phyloP scores from a whole-genome alignment of 768 basidiomycete genomes.

The Amyloporia xantha region DNA sequence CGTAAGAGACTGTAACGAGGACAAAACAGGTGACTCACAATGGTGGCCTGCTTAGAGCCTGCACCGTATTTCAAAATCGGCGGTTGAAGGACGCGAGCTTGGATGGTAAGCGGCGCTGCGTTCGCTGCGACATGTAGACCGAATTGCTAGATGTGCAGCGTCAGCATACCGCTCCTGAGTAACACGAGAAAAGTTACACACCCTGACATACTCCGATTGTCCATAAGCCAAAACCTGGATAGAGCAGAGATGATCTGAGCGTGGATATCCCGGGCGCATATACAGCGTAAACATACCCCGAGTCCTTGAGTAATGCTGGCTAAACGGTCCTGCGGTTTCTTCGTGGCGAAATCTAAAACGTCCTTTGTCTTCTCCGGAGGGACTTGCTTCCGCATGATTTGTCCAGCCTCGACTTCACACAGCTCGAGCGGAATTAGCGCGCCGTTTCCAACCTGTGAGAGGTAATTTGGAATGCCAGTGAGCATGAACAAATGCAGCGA shows the following conservation, averaged over 20 bases:
- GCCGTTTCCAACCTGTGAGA: slow-evolving; percentile 45
- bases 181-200: slow-evolving; percentile 3
- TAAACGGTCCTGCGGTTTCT: slow-evolving; percentile 52
- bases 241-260: slow-evolving; percentile 44
- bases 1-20: neutral
- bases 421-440: slow-evolving; percentile 65
- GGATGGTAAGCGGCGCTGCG: slow-evolving; percentile 45
- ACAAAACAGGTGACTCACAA: slow-evolving; percentile 52
- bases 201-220: slow-evolving; percentile 64
- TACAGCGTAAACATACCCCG: slow-evolving; percentile 29
- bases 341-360: slow-evolving; percentile 62
- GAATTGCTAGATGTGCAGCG: slow-evolving; percentile 35
- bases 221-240: slow-evolving; percentile 43
- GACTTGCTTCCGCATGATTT: slow-evolving; percentile 67
- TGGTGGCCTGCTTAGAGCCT: slow-evolving; percentile 46
- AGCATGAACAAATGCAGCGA: neutral
- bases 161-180: neutral
- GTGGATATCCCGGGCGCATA: slow-evolving; percentile 2
- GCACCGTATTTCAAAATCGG: slow-evolving; percentile 63
- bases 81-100: slow-evolving; percentile 56
- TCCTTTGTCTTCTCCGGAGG: slow-evolving; percentile 59
- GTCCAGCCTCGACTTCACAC: slow-evolving; percentile 55
- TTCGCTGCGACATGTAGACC: slow-evolving; percentile 53
- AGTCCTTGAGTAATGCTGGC: slow-evolving; percentile 48
- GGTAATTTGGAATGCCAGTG: neutral